phyloP scores from a whole-genome alignment of 179 eudicot species.

The Nepenthes alata region DNA sequence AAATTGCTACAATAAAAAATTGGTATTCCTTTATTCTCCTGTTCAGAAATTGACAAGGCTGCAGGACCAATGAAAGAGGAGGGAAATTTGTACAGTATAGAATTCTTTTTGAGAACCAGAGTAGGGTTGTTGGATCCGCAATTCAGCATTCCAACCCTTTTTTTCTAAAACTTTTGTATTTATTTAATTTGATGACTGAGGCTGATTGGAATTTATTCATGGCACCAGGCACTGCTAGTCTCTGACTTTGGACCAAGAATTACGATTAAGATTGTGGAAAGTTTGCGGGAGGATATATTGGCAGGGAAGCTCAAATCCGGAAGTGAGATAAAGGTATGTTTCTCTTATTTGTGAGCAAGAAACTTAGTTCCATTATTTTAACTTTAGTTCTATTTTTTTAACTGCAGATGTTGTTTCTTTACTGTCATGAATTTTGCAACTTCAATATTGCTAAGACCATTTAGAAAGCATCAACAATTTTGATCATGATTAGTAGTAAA shows the following conservation, averaged over 20 bases:
- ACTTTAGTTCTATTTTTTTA: background rate
- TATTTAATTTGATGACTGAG: background rate
- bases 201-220: background rate
- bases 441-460: background rate
- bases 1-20: too few species aligned
- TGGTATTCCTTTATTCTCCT: too few species aligned
- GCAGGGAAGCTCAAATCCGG: slow-evolving; percentile 97
- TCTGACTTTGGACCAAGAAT: slow-evolving; percentile 95
- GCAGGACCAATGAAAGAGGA: too few species aligned
- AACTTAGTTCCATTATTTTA: background rate
- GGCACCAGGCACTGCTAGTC: slow-evolving; percentile 59
- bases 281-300: slow-evolving; percentile 78
- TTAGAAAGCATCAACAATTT: too few species aligned
- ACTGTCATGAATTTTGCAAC: background rate
- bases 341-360: background rate
- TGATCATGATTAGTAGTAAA: too few species aligned
- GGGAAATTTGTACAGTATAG: too few species aligned
- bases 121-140: too few species aligned
- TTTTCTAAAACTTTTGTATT: too few species aligned
- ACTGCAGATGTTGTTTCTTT: background rate
- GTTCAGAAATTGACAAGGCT: too few species aligned
- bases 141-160: too few species aligned
- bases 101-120: too few species aligned
- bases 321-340: slow-evolving; percentile 66
- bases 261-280: slow-evolving; percentile 76